Evolutionary conservation across 495 filamentous ascomycete species (phyloP).

Genomic region (Podospora tetraspora): DNA sequence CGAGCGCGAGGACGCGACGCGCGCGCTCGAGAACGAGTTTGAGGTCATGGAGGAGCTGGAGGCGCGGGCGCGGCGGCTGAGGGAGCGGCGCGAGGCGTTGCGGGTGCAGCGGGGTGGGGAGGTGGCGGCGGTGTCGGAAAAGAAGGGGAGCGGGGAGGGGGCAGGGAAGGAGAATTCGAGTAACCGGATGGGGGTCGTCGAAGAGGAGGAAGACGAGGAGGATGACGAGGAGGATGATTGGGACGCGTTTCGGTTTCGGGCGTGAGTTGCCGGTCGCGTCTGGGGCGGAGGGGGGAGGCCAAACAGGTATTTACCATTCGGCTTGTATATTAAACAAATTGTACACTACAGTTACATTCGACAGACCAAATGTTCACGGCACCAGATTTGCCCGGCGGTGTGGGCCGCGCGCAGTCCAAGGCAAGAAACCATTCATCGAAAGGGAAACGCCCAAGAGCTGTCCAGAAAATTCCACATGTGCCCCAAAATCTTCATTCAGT

Average conservation of each 20-base stretch:
- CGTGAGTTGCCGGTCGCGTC: slow-evolving; percentile 5
- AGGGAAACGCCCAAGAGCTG: background rate
- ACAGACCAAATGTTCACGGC: background rate
- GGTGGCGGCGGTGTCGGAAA: slow-evolving; percentile 19
- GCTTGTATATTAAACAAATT: slow-evolving; percentile 12
- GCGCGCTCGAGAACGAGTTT: slow-evolving; percentile 79
- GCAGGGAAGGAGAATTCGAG: slow-evolving; percentile 35
- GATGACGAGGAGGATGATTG: slow-evolving; percentile 58
- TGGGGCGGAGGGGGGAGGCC: background rate
- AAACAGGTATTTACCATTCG: background rate
- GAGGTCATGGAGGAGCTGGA: slow-evolving; percentile 93
- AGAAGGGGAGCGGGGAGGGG: slow-evolving; percentile 12
- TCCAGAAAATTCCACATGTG: background rate
- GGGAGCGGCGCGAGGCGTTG: slow-evolving; percentile 58
- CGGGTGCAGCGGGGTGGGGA: slow-evolving; percentile 28
- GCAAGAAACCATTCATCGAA: background rate
- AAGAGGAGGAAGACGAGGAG: slow-evolving; percentile 51
- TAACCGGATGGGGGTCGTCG: slow-evolving; percentile 17
- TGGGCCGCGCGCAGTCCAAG: background rate
- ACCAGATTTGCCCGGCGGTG: background rate
- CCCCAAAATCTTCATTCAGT: background rate
- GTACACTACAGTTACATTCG: slow-evolving; percentile 7
- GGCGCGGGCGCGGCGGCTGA: slow-evolving; percentile 66
- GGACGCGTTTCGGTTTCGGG: slow-evolving; percentile 64
- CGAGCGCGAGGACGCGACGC: slow-evolving; percentile 79